These are phyloP conservation scores for Penicillium robsamsonii DNA, from an alignment of 495 filamentous ascomycete species.

Conservation along the genomic window DNA sequence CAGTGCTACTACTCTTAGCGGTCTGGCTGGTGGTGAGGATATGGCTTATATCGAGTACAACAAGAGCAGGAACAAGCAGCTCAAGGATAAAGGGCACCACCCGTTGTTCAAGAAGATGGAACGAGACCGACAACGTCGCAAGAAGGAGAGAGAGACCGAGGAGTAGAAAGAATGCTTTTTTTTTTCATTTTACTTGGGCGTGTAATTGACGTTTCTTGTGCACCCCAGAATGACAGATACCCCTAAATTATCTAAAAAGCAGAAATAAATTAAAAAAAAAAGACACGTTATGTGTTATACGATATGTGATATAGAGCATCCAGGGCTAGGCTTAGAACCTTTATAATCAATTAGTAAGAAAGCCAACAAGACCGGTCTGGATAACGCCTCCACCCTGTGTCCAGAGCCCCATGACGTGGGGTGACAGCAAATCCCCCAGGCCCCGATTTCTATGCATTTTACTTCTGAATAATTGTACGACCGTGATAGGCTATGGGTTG, in stretches of 20 bases:
- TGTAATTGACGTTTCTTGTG: neutral
- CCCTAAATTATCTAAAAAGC: neutral
- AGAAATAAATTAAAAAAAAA: neutral
- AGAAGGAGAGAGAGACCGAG: conserved; percentile 46
- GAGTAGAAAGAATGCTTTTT: neutral
- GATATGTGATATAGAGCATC: neutral
- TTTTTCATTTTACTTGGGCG: neutral
- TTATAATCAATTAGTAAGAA: conserved; percentile 2
- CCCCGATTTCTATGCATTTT: conserved; percentile 16
- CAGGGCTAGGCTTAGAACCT: no score
- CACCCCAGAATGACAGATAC: conserved; percentile 11
- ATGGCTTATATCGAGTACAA: conserved; percentile 96
- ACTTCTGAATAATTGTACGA: conserved; percentile 1
- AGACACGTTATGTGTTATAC: neutral
- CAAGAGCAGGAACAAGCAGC: conserved; percentile 72
- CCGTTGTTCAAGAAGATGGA: conserved; percentile 79
- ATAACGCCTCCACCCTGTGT: neutral
- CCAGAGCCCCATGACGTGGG: conserved; percentile 17
- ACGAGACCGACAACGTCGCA: conserved; percentile 66
- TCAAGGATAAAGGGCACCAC: conserved; percentile 69
- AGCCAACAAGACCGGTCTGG: conserved; percentile 24
- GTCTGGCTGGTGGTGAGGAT: conserved; percentile 84
- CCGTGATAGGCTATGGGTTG: conserved; percentile 18
- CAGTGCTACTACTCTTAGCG: conserved; percentile 79
- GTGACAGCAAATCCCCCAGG: conserved; percentile 8